Evolutionary conservation across 2,329 filamentous ascomycete species (phyloP).

Genomic region (Coccinonectria pachysandricola): DNA sequence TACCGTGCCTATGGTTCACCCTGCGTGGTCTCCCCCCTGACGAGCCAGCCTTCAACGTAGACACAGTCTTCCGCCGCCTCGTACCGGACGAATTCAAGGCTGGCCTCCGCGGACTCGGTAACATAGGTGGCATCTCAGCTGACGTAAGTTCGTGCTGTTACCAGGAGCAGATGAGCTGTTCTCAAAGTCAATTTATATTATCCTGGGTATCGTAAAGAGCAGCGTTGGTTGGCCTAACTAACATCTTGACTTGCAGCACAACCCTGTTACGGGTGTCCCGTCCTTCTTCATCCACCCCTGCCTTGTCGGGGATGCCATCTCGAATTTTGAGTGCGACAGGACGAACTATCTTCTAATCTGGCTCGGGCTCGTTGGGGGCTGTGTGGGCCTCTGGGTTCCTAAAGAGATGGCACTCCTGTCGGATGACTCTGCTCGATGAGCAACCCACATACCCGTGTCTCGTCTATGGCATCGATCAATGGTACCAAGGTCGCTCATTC

Average conservation of each 20-base stretch:
- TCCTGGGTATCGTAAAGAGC: slow-evolving; percentile 20
- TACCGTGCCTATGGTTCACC: slow-evolving; percentile 68
- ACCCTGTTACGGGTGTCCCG: slow-evolving; percentile 69
- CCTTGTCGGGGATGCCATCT: slow-evolving; percentile 73
- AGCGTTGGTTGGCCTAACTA: slow-evolving; percentile 29
- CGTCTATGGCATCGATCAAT: slow-evolving; percentile 11
- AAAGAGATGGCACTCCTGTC: slow-evolving; percentile 48
- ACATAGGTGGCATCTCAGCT: slow-evolving; percentile 64
- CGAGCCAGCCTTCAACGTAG: slow-evolving; percentile 50
- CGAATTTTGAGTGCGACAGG: slow-evolving; percentile 48
- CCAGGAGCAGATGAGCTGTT: slow-evolving; percentile 15
- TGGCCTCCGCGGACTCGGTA: slow-evolving; percentile 48
- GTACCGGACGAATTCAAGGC: slow-evolving; percentile 57
- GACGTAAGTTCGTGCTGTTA: slow-evolving; percentile 53
- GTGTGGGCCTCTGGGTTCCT: slow-evolving; percentile 70
- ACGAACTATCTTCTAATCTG: slow-evolving; percentile 74
- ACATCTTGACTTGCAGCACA: slow-evolving; percentile 49
- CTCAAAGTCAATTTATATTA: slow-evolving; percentile 21
- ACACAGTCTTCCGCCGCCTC: slow-evolving; percentile 60
- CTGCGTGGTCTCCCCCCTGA: slow-evolving; percentile 47
- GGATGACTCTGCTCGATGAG: slow-evolving; percentile 8
- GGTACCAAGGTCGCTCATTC: slow-evolving; percentile 23
- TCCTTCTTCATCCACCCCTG: slow-evolving; percentile 92
- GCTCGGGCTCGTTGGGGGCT: slow-evolving; percentile 77
- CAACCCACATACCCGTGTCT: slow-evolving; percentile 7